phyloP scores from a whole-genome alignment of 73 alveolate genomes.

The Tetrahymena malaccensis region DNA sequence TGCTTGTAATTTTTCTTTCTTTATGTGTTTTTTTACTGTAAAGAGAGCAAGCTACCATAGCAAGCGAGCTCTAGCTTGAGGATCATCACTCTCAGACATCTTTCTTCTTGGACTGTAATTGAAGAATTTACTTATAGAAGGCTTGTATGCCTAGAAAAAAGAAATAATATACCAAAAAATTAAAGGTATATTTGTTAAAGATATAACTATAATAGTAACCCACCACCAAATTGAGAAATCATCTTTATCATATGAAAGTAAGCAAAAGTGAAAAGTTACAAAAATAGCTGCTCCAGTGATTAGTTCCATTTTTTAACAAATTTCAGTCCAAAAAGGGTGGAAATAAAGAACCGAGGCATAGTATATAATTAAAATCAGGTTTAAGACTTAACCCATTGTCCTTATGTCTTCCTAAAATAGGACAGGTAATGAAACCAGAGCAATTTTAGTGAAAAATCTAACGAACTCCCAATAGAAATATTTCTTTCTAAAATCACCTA shows the following conservation, averaged over 20 bases:
- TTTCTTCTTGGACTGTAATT: not conserved
- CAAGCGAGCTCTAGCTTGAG: not conserved
- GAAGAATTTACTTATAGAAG: not conserved
- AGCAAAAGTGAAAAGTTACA: not conserved
- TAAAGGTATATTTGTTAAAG: not conserved
- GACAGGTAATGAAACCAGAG: not conserved
- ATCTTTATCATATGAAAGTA: not conserved
- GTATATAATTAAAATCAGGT: not conserved
- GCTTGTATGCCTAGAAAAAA: not conserved
- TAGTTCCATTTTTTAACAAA: not conserved
- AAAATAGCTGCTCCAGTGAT: not conserved
- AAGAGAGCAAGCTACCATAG: not conserved
- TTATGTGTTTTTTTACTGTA: not conserved
- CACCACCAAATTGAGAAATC: not conserved
- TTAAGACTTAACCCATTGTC: not conserved
- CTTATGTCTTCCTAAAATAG: not conserved
- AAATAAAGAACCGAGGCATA: not conserved
- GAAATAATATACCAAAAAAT: not conserved
- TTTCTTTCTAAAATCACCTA: not conserved
- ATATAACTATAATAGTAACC: not conserved
- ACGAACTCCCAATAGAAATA: not conserved
- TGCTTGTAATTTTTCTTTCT: not conserved
- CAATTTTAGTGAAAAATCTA: not conserved
- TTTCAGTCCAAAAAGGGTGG: not conserved
- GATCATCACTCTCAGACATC: not conserved